Evolutionary conservation across 148 eudicot genomes (phyloP).

Genomic region (Nepenthes mirabilis): DNA sequence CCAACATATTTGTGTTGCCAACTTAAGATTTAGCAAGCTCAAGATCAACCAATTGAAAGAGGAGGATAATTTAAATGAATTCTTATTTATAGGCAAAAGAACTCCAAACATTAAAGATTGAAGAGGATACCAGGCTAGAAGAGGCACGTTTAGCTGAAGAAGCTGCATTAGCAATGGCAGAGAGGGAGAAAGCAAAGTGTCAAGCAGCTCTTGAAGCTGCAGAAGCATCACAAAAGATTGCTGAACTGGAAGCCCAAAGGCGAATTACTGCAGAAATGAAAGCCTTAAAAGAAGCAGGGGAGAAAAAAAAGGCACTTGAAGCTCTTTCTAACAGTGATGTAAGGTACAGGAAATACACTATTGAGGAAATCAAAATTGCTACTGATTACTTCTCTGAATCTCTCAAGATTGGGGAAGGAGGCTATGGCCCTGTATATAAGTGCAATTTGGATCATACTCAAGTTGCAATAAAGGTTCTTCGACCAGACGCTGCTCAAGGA

Average conservation of each 20-base stretch:
- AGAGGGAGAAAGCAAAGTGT: slow-evolving; percentile 25
- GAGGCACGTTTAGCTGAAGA: slow-evolving; percentile 28
- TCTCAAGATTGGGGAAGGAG: slow-evolving; percentile 71
- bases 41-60: no score
- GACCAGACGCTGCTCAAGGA: slow-evolving; percentile 80
- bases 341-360: slow-evolving; percentile 45
- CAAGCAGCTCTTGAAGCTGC: slow-evolving; percentile 23
- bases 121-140: slow-evolving; percentile 27
- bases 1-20: no score
- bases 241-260: slow-evolving; percentile 25
- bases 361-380: slow-evolving; percentile 60
- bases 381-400: slow-evolving; percentile 40
- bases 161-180: slow-evolving; percentile 14
- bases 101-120: slow-evolving; percentile 25
- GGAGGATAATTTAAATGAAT: no score
- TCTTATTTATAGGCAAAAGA: slow-evolving; percentile 26
- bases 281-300: slow-evolving; percentile 16
- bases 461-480: slow-evolving; percentile 66
- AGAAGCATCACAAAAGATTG: slow-evolving; percentile 28
- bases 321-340: neutral
- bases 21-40: no score
- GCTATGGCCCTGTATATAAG: slow-evolving; percentile 76
- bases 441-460: slow-evolving; percentile 55
- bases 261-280: slow-evolving; percentile 21
- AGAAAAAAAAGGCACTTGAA: slow-evolving; percentile 10